A percentile compares a stretch with the other conserved stretches of the same genome.
Conservation (phyloP, 345 rosid genomes). For the Physaria fendleri region DNA sequence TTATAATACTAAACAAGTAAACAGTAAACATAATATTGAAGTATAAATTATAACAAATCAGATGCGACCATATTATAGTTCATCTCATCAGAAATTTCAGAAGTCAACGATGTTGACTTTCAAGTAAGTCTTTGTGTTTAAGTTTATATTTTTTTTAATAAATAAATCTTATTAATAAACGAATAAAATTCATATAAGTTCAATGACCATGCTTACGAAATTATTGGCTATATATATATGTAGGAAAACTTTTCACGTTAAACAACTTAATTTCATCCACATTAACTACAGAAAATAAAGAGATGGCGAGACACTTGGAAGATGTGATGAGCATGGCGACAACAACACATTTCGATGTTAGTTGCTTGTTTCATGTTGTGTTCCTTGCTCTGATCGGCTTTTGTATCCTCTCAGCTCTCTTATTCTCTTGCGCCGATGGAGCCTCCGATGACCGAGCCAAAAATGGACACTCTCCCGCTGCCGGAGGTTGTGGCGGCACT, state of each 20-base stretch:
- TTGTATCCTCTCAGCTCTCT: constrained; percentile 39
- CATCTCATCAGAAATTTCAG: not conserved
- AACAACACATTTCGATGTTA: constrained; percentile 16
- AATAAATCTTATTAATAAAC: not conserved
- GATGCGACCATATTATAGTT: not conserved
- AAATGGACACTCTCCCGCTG: constrained; percentile 8
- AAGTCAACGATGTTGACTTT: not conserved
- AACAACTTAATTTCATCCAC: constrained; percentile 9
- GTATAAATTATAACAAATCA: not conserved
- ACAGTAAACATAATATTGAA: not conserved
- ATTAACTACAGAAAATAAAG: constrained; percentile 2
- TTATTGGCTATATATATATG: constrained; percentile 20
- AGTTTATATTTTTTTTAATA: not conserved
- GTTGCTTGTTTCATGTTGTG: constrained; percentile 23
- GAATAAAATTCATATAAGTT: not conserved
- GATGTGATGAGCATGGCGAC: constrained; percentile 24
- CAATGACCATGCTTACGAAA: not conserved
- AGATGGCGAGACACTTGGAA: constrained; percentile 34
- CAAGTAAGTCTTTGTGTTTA: not conserved
- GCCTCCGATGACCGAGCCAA: constrained; percentile 28
- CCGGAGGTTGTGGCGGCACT: constrained; percentile 38
- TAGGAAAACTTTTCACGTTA: constrained; percentile 14
- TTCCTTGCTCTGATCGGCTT: constrained; percentile 39
- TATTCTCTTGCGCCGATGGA: constrained; percentile 55
- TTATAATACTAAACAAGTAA: not conserved